Evolutionary conservation across 345 rosid genomes (phyloP).

Genomic region (Xanthoceras sorbifolium): DNA sequence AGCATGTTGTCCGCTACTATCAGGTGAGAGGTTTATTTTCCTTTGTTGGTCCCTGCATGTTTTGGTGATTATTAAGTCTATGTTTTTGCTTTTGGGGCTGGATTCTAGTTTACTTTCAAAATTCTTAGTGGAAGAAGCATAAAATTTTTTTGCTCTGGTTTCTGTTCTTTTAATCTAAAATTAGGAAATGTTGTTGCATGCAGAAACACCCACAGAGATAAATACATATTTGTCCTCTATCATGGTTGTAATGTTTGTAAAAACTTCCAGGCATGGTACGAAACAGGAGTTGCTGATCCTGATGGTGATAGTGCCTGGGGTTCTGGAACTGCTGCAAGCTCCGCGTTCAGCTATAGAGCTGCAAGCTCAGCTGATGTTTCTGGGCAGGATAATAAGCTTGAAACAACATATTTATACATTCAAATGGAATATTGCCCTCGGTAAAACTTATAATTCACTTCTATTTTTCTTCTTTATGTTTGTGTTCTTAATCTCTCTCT

Average conservation of each 20-base stretch:
- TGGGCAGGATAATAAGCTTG: conserved; percentile 71
- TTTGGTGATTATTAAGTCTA: conserved; percentile 15
- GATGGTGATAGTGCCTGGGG: conserved; percentile 64
- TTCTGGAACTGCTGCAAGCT: conserved; percentile 76
- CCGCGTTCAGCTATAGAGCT: conserved; percentile 56
- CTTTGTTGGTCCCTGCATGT: conserved; percentile 17
- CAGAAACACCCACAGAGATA: not conserved
- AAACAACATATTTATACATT: conserved; percentile 82
- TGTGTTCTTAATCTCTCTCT: not conserved
- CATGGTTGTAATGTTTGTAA: conserved; percentile 32
- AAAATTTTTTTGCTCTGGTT: not conserved
- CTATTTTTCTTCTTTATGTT: conserved; percentile 3
- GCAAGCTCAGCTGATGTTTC: conserved; percentile 52
- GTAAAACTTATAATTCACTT: conserved; percentile 35
- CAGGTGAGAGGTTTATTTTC: conserved; percentile 53
- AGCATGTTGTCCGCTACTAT: conserved; percentile 98
- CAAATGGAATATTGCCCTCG: conserved; percentile 98
- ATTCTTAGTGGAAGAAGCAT: not conserved
- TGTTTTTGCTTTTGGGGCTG: not conserved
- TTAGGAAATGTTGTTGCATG: not conserved
- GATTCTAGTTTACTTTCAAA: not conserved
- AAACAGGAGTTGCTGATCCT: conserved; percentile 79
- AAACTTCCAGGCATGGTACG: conserved; percentile 87
- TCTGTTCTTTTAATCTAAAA: conserved; percentile 7
- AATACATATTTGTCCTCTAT: conserved; percentile 5